A percentile compares a stretch with the other conserved stretches of the same genome.
Evolutionary conservation across 495 filamentous ascomycete genomes (phyloP).

Genomic region (Aspergillus sclerotiicarbonarius): DNA sequence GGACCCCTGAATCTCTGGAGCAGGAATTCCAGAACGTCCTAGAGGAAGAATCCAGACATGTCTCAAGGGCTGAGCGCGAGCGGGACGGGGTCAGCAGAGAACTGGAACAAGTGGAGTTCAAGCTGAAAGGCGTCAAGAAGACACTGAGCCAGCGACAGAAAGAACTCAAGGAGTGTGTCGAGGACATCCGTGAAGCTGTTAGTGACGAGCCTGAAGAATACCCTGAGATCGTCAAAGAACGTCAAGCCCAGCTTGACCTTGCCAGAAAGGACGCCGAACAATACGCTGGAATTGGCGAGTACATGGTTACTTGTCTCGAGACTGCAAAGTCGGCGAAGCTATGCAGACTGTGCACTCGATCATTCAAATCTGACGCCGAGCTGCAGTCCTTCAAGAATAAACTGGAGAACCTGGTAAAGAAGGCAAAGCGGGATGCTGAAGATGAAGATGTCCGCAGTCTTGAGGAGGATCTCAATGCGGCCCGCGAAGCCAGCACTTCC

Average conservation of each 20-base stretch:
- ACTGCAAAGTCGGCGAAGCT: slow-evolving; percentile 57
- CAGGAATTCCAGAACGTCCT: slow-evolving; percentile 65
- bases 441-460: slow-evolving; percentile 50
- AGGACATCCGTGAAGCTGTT: slow-evolving; percentile 48
- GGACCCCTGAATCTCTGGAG: slow-evolving; percentile 70
- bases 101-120: slow-evolving; percentile 74
- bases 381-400: slow-evolving; percentile 58
- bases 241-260: slow-evolving; percentile 60
- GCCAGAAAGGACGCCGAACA: slow-evolving; percentile 63
- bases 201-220: slow-evolving; percentile 56
- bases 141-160: slow-evolving; percentile 61
- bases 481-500: slow-evolving; percentile 58
- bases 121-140: slow-evolving; percentile 61
- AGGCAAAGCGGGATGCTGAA: slow-evolving; percentile 50
- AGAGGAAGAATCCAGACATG: slow-evolving; percentile 49
- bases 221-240: slow-evolving; percentile 47
- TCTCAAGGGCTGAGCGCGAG: slow-evolving; percentile 60
- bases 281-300: slow-evolving; percentile 59
- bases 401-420: slow-evolving; percentile 57
- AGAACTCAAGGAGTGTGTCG: slow-evolving; percentile 59
- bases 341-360: slow-evolving; percentile 68
- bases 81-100: slow-evolving; percentile 70
- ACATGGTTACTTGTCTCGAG: slow-evolving; percentile 59
- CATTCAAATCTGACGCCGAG: slow-evolving; percentile 59
- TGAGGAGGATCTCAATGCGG: slow-evolving; percentile 54